phyloP scores from a whole-genome alignment of 805 yeast genomes.

The Saccharomycopsis selenospora region DNA sequence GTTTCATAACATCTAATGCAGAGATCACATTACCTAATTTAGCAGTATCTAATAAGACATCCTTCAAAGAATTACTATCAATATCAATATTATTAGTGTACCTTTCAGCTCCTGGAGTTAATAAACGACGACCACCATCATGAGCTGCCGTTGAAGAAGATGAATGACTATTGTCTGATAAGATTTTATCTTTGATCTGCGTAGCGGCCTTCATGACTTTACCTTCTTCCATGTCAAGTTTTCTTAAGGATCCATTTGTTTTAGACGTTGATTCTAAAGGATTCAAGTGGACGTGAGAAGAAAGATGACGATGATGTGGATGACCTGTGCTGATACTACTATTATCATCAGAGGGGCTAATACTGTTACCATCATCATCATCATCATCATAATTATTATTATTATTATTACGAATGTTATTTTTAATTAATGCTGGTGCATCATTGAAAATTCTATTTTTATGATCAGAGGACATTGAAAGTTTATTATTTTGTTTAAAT shows the following conservation, averaged over 20 bases:
- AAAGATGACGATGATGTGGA: background rate
- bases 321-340: too few species aligned
- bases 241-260: conserved; percentile 5
- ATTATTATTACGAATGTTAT: background rate
- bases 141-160: conserved; percentile 15
- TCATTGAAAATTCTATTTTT: conserved; percentile 4
- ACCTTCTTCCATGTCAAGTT: conserved; percentile 25
- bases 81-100: conserved; percentile 27
- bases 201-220: conserved; percentile 24
- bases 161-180: conserved; percentile 22
- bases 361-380: conserved; percentile 20
- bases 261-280: background rate
- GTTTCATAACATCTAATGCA: conserved; percentile 34
- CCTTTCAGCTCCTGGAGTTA: conserved; percentile 25
- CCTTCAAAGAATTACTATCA: conserved; percentile 33
- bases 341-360: too few species aligned
- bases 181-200: conserved; percentile 25
- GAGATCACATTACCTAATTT: conserved; percentile 34
- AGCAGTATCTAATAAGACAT: conserved; percentile 31
- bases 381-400: conserved; percentile 1
- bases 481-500: conserved; percentile 5
- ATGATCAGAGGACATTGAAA: background rate
- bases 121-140: conserved; percentile 12
- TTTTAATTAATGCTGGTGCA: conserved; percentile 16
- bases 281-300: too few species aligned